Evolutionary conservation across 257 asterid species (phyloP).

Genomic region (Gynochthodes officinalis): DNA sequence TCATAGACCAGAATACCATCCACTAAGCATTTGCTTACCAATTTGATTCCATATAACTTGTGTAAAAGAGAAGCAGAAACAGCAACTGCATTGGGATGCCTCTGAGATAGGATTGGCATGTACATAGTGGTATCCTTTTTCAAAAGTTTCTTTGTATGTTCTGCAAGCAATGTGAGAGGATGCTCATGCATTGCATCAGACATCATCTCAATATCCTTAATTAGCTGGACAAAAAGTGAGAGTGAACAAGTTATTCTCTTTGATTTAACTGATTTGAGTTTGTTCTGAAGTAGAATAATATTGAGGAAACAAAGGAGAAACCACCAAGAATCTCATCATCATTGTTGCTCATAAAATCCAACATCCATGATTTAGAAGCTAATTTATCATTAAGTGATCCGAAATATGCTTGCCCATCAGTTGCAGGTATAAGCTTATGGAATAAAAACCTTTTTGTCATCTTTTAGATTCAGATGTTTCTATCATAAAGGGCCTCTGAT

Average conservation of each 20-base stretch:
- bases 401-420: neutral
- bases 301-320: neutral
- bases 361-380: neutral
- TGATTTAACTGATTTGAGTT: neutral
- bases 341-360: neutral
- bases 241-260: neutral
- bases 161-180: slow-evolving; percentile 85
- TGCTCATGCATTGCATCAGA: slow-evolving; percentile 72
- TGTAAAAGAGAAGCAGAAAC: slow-evolving; percentile 86
- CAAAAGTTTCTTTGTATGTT: slow-evolving; percentile 60
- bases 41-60: slow-evolving; percentile 83
- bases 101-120: slow-evolving; percentile 66
- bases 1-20: slow-evolving; percentile 3
- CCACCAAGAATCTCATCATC: neutral
- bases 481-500: neutral
- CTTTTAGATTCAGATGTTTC: neutral
- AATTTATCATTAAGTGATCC: neutral
- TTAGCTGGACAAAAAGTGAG: slow-evolving; percentile 44
- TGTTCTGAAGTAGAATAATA: neutral
- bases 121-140: slow-evolving; percentile 52
- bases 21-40: slow-evolving; percentile 43
- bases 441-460: neutral
- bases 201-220: slow-evolving; percentile 79
- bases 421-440: neutral
- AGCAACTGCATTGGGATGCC: slow-evolving; percentile 76